These are phyloP conservation scores for Pseudogymnoascus sp. DNA, from an alignment of 2,329 filamentous ascomycete genomes.

Conservation along the genomic window DNA sequence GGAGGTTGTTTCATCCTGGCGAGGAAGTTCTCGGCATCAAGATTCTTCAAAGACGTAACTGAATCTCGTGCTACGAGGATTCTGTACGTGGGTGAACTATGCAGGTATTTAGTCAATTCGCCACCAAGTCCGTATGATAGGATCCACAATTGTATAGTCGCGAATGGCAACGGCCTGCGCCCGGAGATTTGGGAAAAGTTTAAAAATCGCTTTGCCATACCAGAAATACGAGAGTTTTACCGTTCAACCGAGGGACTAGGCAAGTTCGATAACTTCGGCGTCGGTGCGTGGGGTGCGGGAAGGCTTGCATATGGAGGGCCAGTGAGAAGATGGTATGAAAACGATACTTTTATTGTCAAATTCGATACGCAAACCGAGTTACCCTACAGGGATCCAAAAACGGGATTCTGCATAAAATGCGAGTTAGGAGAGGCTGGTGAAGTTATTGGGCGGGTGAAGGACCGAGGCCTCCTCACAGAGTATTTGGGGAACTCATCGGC, in stretches of 20 bases:
- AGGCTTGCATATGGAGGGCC: slow-evolving; percentile 38
- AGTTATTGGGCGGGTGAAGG: slow-evolving; percentile 37
- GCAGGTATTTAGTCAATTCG: slow-evolving; percentile 39
- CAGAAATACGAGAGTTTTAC: slow-evolving; percentile 42
- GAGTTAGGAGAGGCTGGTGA: slow-evolving; percentile 36
- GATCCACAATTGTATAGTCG: slow-evolving; percentile 37
- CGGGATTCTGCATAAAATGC: slow-evolving; percentile 36
- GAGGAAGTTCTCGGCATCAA: slow-evolving; percentile 39
- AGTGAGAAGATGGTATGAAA: slow-evolving; percentile 33
- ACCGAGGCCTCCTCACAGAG: slow-evolving; percentile 33
- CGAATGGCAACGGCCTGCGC: slow-evolving; percentile 41
- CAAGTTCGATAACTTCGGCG: slow-evolving; percentile 38
- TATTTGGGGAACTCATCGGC: slow-evolving; percentile 36
- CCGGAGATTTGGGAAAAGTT: slow-evolving; percentile 43
- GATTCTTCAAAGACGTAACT: slow-evolving; percentile 39
- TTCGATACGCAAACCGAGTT: slow-evolving; percentile 33
- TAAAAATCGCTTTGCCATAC: slow-evolving; percentile 35
- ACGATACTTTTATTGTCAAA: slow-evolving; percentile 36
- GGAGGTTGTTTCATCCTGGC: slow-evolving; percentile 36
- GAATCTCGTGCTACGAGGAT: slow-evolving; percentile 37
- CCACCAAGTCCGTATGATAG: slow-evolving; percentile 38
- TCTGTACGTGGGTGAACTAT: slow-evolving; percentile 42
- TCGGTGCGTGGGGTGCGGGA: slow-evolving; percentile 35
- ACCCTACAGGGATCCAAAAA: slow-evolving; percentile 36
- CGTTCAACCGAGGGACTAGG: slow-evolving; percentile 40